Conservation (phyloP, 208 protist genomes). For the Vickermania ingenoplastis region DNA sequence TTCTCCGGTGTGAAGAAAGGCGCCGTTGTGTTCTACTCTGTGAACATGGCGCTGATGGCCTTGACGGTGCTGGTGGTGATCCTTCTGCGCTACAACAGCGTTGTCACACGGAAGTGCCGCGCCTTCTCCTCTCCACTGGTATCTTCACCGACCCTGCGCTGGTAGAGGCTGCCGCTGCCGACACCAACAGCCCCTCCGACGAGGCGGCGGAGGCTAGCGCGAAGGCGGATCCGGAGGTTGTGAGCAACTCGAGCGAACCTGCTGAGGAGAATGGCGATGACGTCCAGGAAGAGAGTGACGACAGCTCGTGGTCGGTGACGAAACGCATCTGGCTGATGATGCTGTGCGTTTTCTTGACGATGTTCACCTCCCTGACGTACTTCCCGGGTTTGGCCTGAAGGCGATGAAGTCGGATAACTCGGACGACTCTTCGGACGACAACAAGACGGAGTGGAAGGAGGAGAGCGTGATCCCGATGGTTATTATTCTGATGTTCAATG, state of each 20-base stretch:
- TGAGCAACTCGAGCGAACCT: no score
- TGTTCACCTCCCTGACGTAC: conserved; percentile 24
- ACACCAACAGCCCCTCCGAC: no score
- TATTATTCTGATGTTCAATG: conserved; percentile 27
- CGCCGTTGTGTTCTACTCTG: conserved; percentile 30
- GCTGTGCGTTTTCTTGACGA: conserved; percentile 17
- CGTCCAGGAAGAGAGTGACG: no score
- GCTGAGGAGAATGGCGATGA: no score
- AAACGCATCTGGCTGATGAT: conserved; percentile 32
- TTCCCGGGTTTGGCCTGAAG: conserved; percentile 28
- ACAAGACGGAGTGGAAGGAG: conserved; percentile 8
- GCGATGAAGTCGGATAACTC: conserved; percentile 12
- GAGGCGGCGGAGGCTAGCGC: no score
- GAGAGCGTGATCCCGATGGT: conserved; percentile 28
- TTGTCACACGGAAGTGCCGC: conserved; percentile 15
- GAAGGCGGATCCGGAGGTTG: no score
- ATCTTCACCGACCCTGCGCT: no score
- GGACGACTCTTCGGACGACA: not conserved
- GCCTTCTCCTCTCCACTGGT: conserved; percentile 7
- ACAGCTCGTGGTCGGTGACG: conserved; percentile 14
- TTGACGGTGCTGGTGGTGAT: conserved; percentile 17
- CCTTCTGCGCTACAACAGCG: conserved; percentile 15
- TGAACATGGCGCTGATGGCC: conserved; percentile 26
- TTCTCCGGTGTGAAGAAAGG: conserved; percentile 33
- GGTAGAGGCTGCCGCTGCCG: no score